Evolutionary conservation across 2,329 filamentous ascomycete species (phyloP).

Genomic region (Diplodia intermedia): DNA sequence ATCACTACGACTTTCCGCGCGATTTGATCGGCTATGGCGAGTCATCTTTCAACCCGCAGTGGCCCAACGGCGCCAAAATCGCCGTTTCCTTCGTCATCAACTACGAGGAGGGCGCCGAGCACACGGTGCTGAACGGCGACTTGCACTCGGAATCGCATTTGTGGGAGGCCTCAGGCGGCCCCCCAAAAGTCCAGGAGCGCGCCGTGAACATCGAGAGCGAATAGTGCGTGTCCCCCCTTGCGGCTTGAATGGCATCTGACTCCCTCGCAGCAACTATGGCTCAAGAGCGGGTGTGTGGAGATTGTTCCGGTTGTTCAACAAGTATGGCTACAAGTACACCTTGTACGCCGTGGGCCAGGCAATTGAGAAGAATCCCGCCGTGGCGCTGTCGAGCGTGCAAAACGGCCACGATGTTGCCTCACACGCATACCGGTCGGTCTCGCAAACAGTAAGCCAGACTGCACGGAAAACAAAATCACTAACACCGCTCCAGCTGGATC

Average conservation of each 20-base stretch:
- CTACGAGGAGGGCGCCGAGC: constrained; percentile 48
- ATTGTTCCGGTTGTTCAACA: constrained; percentile 58
- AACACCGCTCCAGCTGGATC: constrained; percentile 51
- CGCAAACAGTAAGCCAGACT: too few relatives aligned
- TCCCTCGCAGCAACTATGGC: constrained; percentile 53
- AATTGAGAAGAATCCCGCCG: constrained; percentile 57
- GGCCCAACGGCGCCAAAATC: constrained; percentile 48
- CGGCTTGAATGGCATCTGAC: neutral
- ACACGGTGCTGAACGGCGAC: constrained; percentile 45
- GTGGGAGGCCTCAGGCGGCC: constrained; percentile 43
- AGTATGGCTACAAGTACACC: constrained; percentile 58
- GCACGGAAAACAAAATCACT: neutral
- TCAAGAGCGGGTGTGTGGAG: constrained; percentile 59
- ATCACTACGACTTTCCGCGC: constrained; percentile 42
- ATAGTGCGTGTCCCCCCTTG: constrained; percentile 40
- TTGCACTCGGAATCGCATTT: constrained; percentile 43
- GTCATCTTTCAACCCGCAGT: constrained; percentile 46
- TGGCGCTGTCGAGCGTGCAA: constrained; percentile 56
- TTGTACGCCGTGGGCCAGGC: constrained; percentile 60
- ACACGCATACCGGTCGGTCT: constrained; percentile 40
- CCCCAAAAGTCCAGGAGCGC: constrained; percentile 51
- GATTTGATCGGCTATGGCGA: constrained; percentile 56
- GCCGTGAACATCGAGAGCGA: constrained; percentile 57
- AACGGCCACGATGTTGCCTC: constrained; percentile 60
- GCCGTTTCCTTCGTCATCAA: constrained; percentile 51